Conservation (phyloP, 2,329 filamentous ascomycete species). For the Xylaria digitata region DNA sequence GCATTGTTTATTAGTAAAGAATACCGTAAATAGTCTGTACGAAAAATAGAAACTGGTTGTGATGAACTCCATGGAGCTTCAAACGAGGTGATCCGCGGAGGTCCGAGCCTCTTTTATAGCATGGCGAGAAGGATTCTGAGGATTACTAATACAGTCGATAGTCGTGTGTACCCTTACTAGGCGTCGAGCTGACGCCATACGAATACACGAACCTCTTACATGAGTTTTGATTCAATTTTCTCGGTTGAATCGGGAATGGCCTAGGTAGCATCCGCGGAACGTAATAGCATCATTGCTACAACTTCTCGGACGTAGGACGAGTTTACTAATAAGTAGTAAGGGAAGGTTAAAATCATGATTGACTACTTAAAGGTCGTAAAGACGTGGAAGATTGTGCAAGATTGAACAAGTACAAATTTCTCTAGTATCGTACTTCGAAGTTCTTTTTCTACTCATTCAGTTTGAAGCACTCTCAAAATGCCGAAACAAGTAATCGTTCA, state of each 20-base stretch:
- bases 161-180: not conserved
- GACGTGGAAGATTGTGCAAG: no score
- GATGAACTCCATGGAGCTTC: constrained; percentile 31
- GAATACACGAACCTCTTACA: not conserved
- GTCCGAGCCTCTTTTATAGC: constrained; percentile 9
- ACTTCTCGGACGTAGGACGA: not conserved
- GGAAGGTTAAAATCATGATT: not conserved
- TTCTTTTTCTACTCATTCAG: not conserved
- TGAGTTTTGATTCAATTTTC: not conserved
- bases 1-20: constrained; percentile 22
- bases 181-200: not conserved
- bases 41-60: constrained; percentile 17
- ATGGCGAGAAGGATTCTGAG: not conserved
- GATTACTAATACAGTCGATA: constrained; percentile 5
- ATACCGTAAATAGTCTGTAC: not conserved
- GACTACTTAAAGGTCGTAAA: not conserved
- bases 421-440: not conserved
- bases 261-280: constrained; percentile 9
- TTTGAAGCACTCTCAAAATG: constrained; percentile 29
- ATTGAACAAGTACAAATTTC: not conserved
- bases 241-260: no score
- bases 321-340: not conserved
- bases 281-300: not conserved
- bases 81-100: constrained; percentile 3
- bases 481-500: constrained; percentile 52